phyloP scores from a whole-genome alignment of 2,329 filamentous ascomycete genomes.

The Tolypocladium endophyticum region DNA sequence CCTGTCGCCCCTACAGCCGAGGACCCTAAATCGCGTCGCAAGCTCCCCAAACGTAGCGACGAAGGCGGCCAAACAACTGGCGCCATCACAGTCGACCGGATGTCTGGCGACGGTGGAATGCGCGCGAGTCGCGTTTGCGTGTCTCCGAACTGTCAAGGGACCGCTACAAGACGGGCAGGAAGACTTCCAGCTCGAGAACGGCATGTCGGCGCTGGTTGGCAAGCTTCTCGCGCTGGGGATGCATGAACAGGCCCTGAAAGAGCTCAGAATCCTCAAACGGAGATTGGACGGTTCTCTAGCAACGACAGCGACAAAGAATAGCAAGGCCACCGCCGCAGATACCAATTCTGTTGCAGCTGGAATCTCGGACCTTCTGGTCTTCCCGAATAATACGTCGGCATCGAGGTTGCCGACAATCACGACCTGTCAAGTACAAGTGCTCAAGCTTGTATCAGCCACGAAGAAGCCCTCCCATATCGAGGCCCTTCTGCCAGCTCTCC shows the following conservation, averaged over 20 bases:
- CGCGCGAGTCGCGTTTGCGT: constrained; percentile 54
- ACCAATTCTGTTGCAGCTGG: constrained; percentile 16
- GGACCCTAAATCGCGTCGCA: constrained; percentile 48
- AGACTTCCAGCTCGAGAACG: constrained; percentile 59
- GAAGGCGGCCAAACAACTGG: constrained; percentile 19
- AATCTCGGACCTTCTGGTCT: constrained; percentile 52
- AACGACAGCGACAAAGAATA: constrained; percentile 19
- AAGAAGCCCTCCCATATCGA: constrained; percentile 52
- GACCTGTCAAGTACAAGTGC: constrained; percentile 51
- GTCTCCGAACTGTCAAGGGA: constrained; percentile 48
- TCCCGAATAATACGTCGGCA: constrained; percentile 34
- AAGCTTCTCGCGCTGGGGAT: constrained; percentile 56
- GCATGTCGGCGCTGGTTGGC: constrained; percentile 58
- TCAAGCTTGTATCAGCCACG: constrained; percentile 51
- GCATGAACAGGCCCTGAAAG: constrained; percentile 58
- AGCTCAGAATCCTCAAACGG: constrained; percentile 55
- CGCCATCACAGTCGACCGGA: constrained; percentile 24
- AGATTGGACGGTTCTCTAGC: constrained; percentile 37
- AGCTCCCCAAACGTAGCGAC: constrained; percentile 36
- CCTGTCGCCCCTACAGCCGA: constrained; percentile 50
- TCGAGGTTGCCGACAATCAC: constrained; percentile 45
- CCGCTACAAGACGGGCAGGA: constrained; percentile 43
- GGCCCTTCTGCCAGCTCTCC: constrained; percentile 43
- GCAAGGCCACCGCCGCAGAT: constrained; percentile 17
- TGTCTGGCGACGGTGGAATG: constrained; percentile 57